Conservation (phyloP, 2,329 filamentous ascomycete genomes). For the Alternaria triticina region DNA sequence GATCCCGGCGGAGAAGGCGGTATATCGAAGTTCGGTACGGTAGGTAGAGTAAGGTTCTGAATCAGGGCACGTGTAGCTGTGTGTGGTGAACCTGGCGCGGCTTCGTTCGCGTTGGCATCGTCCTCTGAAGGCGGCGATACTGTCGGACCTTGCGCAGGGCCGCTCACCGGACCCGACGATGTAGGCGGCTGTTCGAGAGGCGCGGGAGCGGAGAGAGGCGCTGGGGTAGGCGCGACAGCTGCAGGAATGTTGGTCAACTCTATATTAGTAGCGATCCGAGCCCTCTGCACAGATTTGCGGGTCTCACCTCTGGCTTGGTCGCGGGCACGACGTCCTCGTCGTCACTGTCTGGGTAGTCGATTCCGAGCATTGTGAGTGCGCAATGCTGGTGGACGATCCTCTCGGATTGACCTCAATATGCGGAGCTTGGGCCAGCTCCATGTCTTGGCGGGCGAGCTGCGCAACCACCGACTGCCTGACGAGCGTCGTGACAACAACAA, state of each 20-base stretch:
- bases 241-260: slow-evolving; percentile 35
- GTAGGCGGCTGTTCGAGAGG: slow-evolving; percentile 10
- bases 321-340: slow-evolving; percentile 50
- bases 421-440: slow-evolving; percentile 37
- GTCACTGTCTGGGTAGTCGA: slow-evolving; percentile 54
- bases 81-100: slow-evolving; percentile 66
- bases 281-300: slow-evolving; percentile 29
- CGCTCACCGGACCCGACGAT: slow-evolving; percentile 24
- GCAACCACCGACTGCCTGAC: slow-evolving; percentile 41
- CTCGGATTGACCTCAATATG: slow-evolving; percentile 8
- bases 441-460: slow-evolving; percentile 23
- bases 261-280: slow-evolving; percentile 58
- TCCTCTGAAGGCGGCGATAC: slow-evolving; percentile 27
- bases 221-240: slow-evolving; percentile 19
- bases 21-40: slow-evolving; percentile 74
- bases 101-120: slow-evolving; percentile 19
- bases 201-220: slow-evolving; percentile 11
- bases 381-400: slow-evolving; percentile 5
- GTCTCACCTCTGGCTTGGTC: slow-evolving; percentile 49
- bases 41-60: slow-evolving; percentile 75
- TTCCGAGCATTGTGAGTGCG: slow-evolving; percentile 48
- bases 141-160: slow-evolving; percentile 38
- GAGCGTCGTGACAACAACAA: slow-evolving; percentile 27
- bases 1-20: slow-evolving; percentile 72
- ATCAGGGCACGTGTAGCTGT: slow-evolving; percentile 68